These are phyloP conservation scores for Spongispora temasekensis DNA, from an alignment of 1,284 basidiomycete genomes.

Conservation along the genomic window DNA sequence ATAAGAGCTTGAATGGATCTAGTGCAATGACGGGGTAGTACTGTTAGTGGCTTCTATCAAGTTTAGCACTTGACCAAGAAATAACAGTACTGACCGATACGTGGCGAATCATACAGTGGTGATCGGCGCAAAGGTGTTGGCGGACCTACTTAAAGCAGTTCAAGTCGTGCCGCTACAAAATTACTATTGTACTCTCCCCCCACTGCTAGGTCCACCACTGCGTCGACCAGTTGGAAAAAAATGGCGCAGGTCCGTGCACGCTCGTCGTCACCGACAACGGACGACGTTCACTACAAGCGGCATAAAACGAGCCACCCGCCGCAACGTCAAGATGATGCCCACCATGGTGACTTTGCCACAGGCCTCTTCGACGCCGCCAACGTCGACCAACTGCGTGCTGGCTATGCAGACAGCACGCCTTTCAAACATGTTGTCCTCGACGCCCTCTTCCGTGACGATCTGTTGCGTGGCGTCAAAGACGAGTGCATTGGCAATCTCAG, in stretches of 20 bases:
- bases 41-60: no score
- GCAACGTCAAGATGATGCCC: neutral
- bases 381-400: constrained; percentile 53
- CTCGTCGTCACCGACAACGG: constrained; percentile 23
- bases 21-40: no score
- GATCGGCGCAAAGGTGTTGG: no score
- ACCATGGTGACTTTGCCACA: constrained; percentile 26
- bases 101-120: no score
- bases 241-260: constrained; percentile 35
- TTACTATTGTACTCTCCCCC: neutral
- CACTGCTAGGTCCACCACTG: neutral
- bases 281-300: constrained; percentile 21
- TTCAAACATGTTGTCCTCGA: constrained; percentile 87
- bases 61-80: no score
- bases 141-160: no score
- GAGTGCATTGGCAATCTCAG: constrained; percentile 85
- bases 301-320: constrained; percentile 28
- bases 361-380: constrained; percentile 58
- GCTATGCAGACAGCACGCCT: constrained; percentile 66
- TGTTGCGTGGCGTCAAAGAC: constrained; percentile 76
- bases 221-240: neutral
- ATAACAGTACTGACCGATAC: no score
- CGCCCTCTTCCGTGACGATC: constrained; percentile 82
- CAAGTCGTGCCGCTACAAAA: no score
- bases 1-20: no score